Evolutionary conservation across 352 stramenopile species (phyloP).

Genomic region (Thalassiosira livingstoniorum): DNA sequence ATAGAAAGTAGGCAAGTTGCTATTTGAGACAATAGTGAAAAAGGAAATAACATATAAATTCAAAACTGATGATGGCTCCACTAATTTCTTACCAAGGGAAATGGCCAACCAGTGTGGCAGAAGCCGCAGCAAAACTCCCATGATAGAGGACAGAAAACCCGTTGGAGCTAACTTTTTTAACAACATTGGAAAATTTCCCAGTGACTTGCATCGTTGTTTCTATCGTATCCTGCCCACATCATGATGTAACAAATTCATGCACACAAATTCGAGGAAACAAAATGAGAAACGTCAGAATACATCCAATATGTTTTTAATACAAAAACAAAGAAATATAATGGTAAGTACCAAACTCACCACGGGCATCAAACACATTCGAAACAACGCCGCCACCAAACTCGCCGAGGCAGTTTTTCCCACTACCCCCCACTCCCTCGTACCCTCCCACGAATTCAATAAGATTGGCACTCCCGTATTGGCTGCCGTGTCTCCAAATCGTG

Average conservation of each 20-base stretch:
- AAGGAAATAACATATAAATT: too few species aligned
- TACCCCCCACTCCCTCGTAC: background rate
- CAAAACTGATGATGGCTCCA: background rate
- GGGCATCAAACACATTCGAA: conserved; percentile 90
- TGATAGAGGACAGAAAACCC: conserved; percentile 88
- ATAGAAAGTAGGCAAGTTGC: too few species aligned
- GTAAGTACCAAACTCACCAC: conserved; percentile 1
- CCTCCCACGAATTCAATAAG: background rate
- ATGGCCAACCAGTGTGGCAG: conserved; percentile 77
- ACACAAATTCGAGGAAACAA: background rate
- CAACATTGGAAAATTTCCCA: conserved; percentile 85
- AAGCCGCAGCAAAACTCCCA: conserved; percentile 85
- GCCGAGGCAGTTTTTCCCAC: conserved; percentile 73
- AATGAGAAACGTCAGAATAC: background rate
- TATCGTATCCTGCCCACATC: conserved; percentile 83
- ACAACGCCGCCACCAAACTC: conserved; percentile 79
- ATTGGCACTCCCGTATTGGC: conserved; percentile 72
- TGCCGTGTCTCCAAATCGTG: conserved; percentile 87
- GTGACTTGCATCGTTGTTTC: conserved; percentile 91
- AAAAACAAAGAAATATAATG: background rate
- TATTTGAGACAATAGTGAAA: too few species aligned
- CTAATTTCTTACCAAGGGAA: conserved; percentile 61
- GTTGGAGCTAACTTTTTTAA: conserved; percentile 84
- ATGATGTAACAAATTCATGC: too few species aligned
- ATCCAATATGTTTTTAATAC: too few species aligned